phyloP scores from a whole-genome alignment of 257 asterid species.

The Solanum chilense region DNA sequence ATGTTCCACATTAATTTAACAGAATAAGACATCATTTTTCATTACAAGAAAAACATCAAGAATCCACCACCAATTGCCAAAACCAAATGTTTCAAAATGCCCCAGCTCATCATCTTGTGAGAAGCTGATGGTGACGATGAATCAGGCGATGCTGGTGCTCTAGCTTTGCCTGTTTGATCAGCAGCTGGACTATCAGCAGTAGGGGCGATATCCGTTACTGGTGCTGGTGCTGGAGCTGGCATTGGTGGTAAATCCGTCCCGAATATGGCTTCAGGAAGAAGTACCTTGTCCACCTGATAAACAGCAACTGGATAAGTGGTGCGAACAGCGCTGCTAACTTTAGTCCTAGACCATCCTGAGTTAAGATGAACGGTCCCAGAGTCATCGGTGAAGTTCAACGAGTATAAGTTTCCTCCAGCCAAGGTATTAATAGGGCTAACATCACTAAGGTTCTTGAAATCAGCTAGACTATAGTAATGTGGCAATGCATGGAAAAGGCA shows the following conservation, averaged over 20 bases:
- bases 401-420: constrained; percentile 42
- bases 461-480: constrained; percentile 57
- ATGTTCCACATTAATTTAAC: not conserved
- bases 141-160: constrained; percentile 13
- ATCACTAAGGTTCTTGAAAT: constrained; percentile 67
- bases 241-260: constrained; percentile 84
- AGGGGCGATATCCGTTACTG: constrained; percentile 27
- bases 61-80: constrained; percentile 24
- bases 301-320: constrained; percentile 66
- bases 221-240: constrained; percentile 75
- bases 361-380: constrained; percentile 43
- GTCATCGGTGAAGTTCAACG: constrained; percentile 47
- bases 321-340: constrained; percentile 59
- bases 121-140: constrained; percentile 35
- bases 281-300: constrained; percentile 56
- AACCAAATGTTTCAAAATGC: constrained; percentile 11
- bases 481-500: constrained; percentile 71
- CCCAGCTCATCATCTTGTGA: constrained; percentile 13
- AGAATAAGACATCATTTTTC: not conserved
- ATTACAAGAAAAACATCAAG: not conserved
- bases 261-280: constrained; percentile 66
- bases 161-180: constrained; percentile 11
- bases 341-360: constrained; percentile 71
- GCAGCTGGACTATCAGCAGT: constrained; percentile 49
- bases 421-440: constrained; percentile 48